These are phyloP conservation scores for Aspergillus floridensis DNA, from an alignment of 2,329 filamentous ascomycete genomes.

Conservation along the genomic window DNA sequence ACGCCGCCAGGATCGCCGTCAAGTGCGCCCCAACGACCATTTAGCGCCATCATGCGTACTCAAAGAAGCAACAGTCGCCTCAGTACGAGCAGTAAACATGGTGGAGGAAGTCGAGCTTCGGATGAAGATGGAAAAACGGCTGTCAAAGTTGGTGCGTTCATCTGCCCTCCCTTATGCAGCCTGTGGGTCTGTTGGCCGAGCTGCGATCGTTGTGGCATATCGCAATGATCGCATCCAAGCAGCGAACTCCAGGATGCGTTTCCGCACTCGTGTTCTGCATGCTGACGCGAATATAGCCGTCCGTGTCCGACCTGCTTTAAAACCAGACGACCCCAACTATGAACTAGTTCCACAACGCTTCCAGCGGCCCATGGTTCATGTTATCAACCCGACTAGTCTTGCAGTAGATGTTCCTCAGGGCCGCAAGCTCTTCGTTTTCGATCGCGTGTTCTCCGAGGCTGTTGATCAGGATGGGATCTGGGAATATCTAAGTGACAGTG, in stretches of 20 bases:
- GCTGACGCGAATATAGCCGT: conserved; percentile 61
- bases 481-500: conserved; percentile 89
- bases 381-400: conserved; percentile 78
- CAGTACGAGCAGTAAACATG: conserved; percentile 72
- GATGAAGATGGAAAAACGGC: conserved; percentile 89
- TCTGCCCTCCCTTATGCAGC: not conserved
- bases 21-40: conserved; percentile 62
- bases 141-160: conserved; percentile 87
- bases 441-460: conserved; percentile 85
- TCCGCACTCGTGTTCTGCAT: not conserved
- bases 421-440: conserved; percentile 93
- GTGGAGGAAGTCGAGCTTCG: conserved; percentile 75
- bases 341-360: conserved; percentile 96
- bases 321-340: conserved; percentile 80
- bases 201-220: conserved; percentile 1
- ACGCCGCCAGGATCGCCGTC: conserved; percentile 68
- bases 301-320: conserved; percentile 83
- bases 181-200: not conserved
- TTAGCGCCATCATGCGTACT: conserved; percentile 77
- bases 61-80: conserved; percentile 78
- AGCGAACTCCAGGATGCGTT: not conserved
- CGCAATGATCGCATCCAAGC: conserved; percentile 2
- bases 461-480: conserved; percentile 85
- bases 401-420: conserved; percentile 89
- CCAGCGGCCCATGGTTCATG: conserved; percentile 86